phyloP scores from a whole-genome alignment of 2,329 filamentous ascomycete genomes.

The Zasmidium citrigriseum region DNA sequence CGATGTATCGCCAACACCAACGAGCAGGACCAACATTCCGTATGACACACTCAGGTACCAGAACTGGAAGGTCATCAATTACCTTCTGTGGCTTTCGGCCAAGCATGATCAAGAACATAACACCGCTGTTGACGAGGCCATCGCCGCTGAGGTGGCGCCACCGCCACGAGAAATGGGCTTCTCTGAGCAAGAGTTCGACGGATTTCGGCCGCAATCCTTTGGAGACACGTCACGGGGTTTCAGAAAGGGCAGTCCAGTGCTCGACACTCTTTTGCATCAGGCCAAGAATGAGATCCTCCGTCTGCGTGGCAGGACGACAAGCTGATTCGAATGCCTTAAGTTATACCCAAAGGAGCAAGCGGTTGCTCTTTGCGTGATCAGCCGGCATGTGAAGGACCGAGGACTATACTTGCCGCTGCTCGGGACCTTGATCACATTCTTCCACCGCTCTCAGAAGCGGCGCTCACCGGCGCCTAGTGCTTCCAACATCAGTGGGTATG shows the following conservation, averaged over 20 bases:
- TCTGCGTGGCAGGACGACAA: background rate
- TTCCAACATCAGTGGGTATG: too few species aligned
- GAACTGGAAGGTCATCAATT: slow-evolving; percentile 52
- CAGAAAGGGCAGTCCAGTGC: background rate
- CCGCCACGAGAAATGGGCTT: slow-evolving; percentile 1
- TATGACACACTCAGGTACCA: slow-evolving; percentile 50
- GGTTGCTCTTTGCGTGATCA: too few species aligned
- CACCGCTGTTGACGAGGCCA: slow-evolving; percentile 14
- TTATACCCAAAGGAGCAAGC: too few species aligned
- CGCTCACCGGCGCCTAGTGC: too few species aligned
- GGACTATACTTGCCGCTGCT: too few species aligned
- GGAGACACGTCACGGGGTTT: background rate
- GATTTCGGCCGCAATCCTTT: background rate
- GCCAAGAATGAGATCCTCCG: background rate
- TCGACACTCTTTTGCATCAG: background rate
- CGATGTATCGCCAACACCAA: background rate
- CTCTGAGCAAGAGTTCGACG: background rate
- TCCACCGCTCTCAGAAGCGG: too few species aligned
- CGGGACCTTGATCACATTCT: too few species aligned
- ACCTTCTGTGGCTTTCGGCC: slow-evolving; percentile 41
- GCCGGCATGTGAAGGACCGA: too few species aligned
- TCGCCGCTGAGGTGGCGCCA: background rate
- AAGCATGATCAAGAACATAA: slow-evolving; percentile 29
- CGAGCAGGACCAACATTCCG: slow-evolving; percentile 34
- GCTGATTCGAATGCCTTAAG: background rate